Percentiles rank a stretch among this genome's conserved stretches.
Evolutionary conservation across 768 basidiomycete species (phyloP).

Genomic region (Lactifluus piperatus): DNA sequence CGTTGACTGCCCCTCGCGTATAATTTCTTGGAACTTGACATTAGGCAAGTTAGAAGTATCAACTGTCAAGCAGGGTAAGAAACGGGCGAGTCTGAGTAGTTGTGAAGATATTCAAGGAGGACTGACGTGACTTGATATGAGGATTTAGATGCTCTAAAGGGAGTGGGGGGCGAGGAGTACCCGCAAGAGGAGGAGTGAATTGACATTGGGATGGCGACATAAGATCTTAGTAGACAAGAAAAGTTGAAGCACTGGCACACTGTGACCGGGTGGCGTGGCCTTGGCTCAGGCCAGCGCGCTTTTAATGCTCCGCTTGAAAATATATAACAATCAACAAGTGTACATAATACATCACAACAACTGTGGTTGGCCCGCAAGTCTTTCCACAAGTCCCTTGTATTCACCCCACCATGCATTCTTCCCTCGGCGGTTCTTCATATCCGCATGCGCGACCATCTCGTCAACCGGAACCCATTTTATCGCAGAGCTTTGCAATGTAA

Average conservation of each 20-base stretch:
- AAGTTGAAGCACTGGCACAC: neutral
- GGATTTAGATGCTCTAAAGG: slow-evolving; percentile 22
- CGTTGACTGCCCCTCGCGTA: slow-evolving; percentile 80
- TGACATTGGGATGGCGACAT: slow-evolving; percentile 19
- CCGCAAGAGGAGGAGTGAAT: slow-evolving; percentile 10
- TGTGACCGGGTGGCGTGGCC: neutral
- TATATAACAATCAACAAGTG: neutral
- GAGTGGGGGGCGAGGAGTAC: slow-evolving; percentile 19
- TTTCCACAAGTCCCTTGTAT: slow-evolving; percentile 63
- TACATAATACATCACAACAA: slow-evolving; percentile 28
- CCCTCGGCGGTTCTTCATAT: slow-evolving; percentile 84
- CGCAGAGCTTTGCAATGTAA: slow-evolving; percentile 79
- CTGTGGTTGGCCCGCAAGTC: slow-evolving; percentile 57
- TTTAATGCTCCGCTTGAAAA: slow-evolving; percentile 12
- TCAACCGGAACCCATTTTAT: slow-evolving; percentile 78
- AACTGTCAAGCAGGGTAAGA: slow-evolving; percentile 24
- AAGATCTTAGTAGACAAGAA: slow-evolving; percentile 5
- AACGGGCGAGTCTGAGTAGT: slow-evolving; percentile 18
- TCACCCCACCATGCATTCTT: slow-evolving; percentile 72
- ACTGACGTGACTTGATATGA: slow-evolving; percentile 26
- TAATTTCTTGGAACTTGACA: slow-evolving; percentile 89
- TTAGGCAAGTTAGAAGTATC: slow-evolving; percentile 44
- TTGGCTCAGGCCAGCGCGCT: neutral
- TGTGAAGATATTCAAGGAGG: neutral
- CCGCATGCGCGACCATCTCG: slow-evolving; percentile 79